Evolutionary conservation across 805 yeast genomes (phyloP).

Genomic region (Lachancea fermentati): DNA sequence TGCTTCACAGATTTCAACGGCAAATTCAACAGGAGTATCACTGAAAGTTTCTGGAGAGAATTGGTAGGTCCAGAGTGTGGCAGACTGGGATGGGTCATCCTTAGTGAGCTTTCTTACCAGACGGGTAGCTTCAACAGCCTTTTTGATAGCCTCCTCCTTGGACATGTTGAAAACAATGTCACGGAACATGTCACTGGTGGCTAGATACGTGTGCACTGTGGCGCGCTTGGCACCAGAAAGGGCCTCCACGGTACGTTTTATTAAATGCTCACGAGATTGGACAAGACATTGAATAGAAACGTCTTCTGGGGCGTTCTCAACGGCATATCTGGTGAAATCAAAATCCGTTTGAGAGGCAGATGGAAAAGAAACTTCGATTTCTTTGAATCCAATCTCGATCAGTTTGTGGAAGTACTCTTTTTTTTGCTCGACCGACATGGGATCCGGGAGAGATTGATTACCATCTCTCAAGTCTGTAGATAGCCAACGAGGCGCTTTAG

Average conservation of each 20-base stretch:
- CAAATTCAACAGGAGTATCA: constrained; percentile 69
- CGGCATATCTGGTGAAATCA: constrained; percentile 76
- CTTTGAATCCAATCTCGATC: constrained; percentile 69
- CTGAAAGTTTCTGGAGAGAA: constrained; percentile 76
- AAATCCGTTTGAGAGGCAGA: constrained; percentile 80
- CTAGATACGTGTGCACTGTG: constrained; percentile 65
- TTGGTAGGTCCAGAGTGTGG: constrained; percentile 65
- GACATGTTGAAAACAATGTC: constrained; percentile 73
- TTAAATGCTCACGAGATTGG: constrained; percentile 70
- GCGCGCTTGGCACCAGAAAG: constrained; percentile 70
- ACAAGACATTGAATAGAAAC: constrained; percentile 69
- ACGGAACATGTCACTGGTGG: constrained; percentile 70
- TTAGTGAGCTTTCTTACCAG: constrained; percentile 64
- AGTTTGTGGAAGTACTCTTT: constrained; percentile 70
- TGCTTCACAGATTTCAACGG: constrained; percentile 73
- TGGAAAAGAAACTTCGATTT: constrained; percentile 76
- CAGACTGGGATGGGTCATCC: constrained; percentile 61
- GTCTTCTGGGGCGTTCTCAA: constrained; percentile 71
- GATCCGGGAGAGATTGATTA: constrained; percentile 77
- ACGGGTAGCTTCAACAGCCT: constrained; percentile 67
- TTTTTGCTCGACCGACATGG: constrained; percentile 71
- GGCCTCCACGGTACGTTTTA: constrained; percentile 69
- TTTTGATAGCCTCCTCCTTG: constrained; percentile 57
- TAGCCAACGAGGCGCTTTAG: constrained; percentile 75
- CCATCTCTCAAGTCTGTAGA: constrained; percentile 79